Evolutionary conservation across 163 green algal species (phyloP).

Genomic region (Chlamydomonas reinhardtii): DNA sequence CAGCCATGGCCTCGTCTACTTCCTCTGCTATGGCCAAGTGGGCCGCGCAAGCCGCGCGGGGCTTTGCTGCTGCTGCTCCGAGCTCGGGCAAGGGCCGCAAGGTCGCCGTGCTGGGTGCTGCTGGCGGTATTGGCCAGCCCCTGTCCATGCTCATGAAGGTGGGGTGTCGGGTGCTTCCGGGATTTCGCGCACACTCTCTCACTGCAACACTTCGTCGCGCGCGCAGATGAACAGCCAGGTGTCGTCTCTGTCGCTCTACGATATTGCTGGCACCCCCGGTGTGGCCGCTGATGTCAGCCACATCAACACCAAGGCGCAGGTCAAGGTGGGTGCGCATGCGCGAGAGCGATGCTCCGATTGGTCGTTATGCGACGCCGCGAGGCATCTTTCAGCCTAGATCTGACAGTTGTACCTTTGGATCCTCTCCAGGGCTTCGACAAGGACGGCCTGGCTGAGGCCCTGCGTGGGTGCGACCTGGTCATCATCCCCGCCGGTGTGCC

Average conservation of each 20-base stretch:
- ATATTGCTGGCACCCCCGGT: constrained; percentile 93
- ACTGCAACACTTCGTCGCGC: neutral
- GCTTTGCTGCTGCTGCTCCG: constrained; percentile 33
- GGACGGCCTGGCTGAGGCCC: constrained; percentile 79
- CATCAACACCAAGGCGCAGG: constrained; percentile 87
- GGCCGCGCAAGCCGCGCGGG: constrained; percentile 21
- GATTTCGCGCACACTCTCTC: constrained; percentile 11
- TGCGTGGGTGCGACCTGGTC: constrained; percentile 92
- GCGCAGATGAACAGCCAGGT: constrained; percentile 88
- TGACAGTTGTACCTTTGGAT: neutral
- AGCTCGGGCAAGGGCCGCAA: constrained; percentile 62
- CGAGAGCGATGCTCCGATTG: neutral
- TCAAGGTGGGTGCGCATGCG: constrained; percentile 59
- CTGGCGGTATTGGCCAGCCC: constrained; percentile 97
- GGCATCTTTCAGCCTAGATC: neutral
- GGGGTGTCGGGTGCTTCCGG: constrained; percentile 11
- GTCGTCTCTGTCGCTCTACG: constrained; percentile 92
- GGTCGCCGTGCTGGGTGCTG: constrained; percentile 96
- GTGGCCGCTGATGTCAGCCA: constrained; percentile 98
- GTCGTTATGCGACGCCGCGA: too few species aligned
- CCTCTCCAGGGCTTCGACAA: constrained; percentile 64
- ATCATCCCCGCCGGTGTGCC: constrained; percentile 98
- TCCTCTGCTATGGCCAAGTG: constrained; percentile 20
- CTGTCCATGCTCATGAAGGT: constrained; percentile 96
- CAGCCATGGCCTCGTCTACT: neutral